Conservation (phyloP, 768 basidiomycete species). For the Boletus tomentosulus region DNA sequence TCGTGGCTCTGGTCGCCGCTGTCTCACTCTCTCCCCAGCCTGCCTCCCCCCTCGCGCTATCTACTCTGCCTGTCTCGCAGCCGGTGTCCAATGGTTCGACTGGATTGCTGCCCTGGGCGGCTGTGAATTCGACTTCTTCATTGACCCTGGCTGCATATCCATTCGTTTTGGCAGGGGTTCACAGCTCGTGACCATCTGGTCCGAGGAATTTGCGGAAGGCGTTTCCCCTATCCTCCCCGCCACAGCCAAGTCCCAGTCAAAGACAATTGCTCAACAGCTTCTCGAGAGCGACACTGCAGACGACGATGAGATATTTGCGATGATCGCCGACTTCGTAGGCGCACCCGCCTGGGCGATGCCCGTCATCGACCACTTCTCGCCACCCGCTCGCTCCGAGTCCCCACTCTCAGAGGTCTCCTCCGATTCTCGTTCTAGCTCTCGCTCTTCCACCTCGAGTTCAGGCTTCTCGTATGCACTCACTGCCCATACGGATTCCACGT, state of each 20-base stretch:
- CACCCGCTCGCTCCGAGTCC: conserved; percentile 49
- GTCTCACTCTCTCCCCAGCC: conserved; percentile 65
- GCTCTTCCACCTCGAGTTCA: conserved; percentile 70
- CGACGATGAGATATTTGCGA: conserved; percentile 67
- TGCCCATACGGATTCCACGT: conserved; percentile 49
- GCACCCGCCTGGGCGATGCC: conserved; percentile 70
- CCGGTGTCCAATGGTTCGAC: conserved; percentile 75
- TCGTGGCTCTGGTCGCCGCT: conserved; percentile 67
- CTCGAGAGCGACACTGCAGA: conserved; percentile 67
- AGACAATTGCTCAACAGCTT: conserved; percentile 73
- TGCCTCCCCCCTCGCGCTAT: conserved; percentile 68
- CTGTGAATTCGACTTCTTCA: conserved; percentile 71
- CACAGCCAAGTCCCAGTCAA: conserved; percentile 30
- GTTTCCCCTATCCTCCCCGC: conserved; percentile 17
- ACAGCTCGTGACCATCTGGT: conserved; percentile 64
- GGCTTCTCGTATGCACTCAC: conserved; percentile 65
- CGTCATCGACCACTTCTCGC: conserved; percentile 55
- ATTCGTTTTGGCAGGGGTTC: conserved; percentile 50
- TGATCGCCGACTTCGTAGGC: conserved; percentile 69
- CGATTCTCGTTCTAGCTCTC: conserved; percentile 49
- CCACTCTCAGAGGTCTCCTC: conserved; percentile 54
- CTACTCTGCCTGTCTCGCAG: conserved; percentile 64
- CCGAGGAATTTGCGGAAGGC: conserved; percentile 42
- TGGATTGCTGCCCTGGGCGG: conserved; percentile 72
- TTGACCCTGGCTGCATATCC: conserved; percentile 76